A percentile compares a stretch with the other conserved stretches of the same genome.
Evolutionary conservation across 2,329 filamentous ascomycete species (phyloP).

Genomic region (Fusarium coicis): DNA sequence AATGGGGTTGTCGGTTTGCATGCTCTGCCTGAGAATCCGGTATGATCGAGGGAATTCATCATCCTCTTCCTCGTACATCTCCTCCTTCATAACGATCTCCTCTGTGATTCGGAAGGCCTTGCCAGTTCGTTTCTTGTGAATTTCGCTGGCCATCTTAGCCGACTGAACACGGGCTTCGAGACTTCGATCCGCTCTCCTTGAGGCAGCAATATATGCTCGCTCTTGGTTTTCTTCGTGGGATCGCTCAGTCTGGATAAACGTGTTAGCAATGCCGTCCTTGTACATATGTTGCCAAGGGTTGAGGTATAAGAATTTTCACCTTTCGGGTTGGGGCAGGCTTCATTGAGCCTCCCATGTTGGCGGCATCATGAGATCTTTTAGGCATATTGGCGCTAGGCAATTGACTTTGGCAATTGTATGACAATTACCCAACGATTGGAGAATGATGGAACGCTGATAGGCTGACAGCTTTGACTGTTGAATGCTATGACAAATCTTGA

Average conservation of each 20-base stretch:
- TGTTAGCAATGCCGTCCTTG: not conserved
- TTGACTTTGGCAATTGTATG: not conserved
- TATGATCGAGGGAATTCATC: conserved; percentile 79
- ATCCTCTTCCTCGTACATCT: conserved; percentile 97
- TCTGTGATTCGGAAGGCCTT: conserved; percentile 84
- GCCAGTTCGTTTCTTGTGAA: conserved; percentile 89
- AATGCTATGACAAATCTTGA: not conserved
- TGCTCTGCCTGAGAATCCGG: conserved; percentile 69
- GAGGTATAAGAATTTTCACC: conserved; percentile 33
- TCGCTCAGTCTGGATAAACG: conserved; percentile 68
- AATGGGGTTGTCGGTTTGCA: conserved; percentile 68
- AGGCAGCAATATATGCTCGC: conserved; percentile 91
- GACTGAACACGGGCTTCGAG: conserved; percentile 90
- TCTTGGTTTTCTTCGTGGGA: conserved; percentile 87
- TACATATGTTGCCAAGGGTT: not conserved
- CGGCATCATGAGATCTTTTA: conserved; percentile 51
- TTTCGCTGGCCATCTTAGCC: conserved; percentile 86
- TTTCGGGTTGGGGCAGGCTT: conserved; percentile 45
- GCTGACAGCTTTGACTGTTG: not conserved
- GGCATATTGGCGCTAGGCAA: conserved; percentile 47
- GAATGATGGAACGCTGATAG: not conserved
- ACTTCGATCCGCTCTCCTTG: conserved; percentile 84
- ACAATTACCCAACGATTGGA: not conserved
- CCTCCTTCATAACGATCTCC: conserved; percentile 87
- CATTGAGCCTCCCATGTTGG: conserved; percentile 40